A percentile compares a stretch with the other conserved stretches of the same genome.
These are phyloP conservation scores for Sistotremastrum suecicum DNA, from an alignment of 768 basidiomycete genomes.

Conservation along the genomic window DNA sequence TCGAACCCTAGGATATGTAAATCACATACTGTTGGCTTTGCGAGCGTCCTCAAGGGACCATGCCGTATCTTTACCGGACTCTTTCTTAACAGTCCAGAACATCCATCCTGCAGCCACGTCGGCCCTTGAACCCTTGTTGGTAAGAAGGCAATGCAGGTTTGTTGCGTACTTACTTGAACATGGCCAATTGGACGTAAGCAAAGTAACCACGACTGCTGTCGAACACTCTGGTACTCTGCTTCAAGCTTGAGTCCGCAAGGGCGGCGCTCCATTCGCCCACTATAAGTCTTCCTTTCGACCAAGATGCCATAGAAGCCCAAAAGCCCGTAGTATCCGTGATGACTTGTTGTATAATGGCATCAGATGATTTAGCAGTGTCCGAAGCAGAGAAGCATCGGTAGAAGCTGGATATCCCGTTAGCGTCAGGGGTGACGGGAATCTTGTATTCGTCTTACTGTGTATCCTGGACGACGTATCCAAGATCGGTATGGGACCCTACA, in stretches of 20 bases:
- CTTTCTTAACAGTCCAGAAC: conserved; percentile 79
- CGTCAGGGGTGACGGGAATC: conserved; percentile 49
- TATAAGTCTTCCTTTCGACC: conserved; percentile 36
- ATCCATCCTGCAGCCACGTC: conserved; percentile 44
- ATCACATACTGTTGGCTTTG: conserved; percentile 13
- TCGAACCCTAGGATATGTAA: no score
- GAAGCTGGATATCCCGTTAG: conserved; percentile 36
- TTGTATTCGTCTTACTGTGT: no score
- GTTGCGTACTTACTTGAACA: conserved; percentile 43
- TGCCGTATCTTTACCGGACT: conserved; percentile 46
- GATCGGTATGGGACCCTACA: conserved; percentile 21
- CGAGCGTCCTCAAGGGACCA: conserved; percentile 63
- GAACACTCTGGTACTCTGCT: conserved; percentile 22
- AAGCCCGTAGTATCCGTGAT: conserved; percentile 24
- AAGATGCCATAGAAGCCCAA: conserved; percentile 5
- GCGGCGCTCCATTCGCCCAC: conserved; percentile 75
- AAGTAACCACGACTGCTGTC: conserved; percentile 32
- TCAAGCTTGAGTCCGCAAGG: conserved; percentile 43
- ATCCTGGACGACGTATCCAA: conserved; percentile 44
- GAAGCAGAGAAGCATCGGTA: conserved; percentile 37
- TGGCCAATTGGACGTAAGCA: conserved; percentile 45
- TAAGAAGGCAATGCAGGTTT: no score
- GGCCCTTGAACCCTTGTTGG: no score
- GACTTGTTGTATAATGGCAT: conserved; percentile 7
- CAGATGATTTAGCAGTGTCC: conserved; percentile 6